These are phyloP conservation scores for Gloeopeniophorella convolvens DNA, from an alignment of 768 basidiomycete species.

Conservation along the genomic window DNA sequence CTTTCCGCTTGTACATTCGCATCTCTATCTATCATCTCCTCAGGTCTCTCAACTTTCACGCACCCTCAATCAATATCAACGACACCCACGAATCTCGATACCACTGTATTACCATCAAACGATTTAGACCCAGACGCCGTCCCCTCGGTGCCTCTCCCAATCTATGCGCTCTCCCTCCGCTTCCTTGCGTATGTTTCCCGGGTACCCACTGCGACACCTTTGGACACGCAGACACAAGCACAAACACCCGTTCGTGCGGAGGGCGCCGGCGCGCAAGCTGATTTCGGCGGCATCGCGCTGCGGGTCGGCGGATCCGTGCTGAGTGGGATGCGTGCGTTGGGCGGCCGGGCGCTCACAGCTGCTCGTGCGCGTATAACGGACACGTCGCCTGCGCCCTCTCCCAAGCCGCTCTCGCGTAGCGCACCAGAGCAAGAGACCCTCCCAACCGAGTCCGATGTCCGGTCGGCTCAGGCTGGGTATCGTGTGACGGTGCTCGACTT, in stretches of 20 bases:
- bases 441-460: background rate
- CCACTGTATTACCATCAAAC: slow-evolving; percentile 35
- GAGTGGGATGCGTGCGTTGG: slow-evolving; percentile 56
- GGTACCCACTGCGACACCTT: slow-evolving; percentile 23
- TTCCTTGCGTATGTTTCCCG: slow-evolving; percentile 55
- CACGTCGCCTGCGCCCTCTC: background rate
- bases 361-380: slow-evolving; percentile 24
- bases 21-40: slow-evolving; percentile 43
- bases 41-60: slow-evolving; percentile 41
- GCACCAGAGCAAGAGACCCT: slow-evolving; percentile 22
- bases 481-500: slow-evolving; percentile 57
- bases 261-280: slow-evolving; percentile 33
- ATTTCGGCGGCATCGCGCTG: slow-evolving; percentile 47
- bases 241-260: slow-evolving; percentile 10
- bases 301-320: slow-evolving; percentile 57
- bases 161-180: slow-evolving; percentile 55
- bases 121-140: slow-evolving; percentile 7
- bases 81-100: slow-evolving; percentile 28
- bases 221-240: slow-evolving; percentile 20
- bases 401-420: slow-evolving; percentile 32
- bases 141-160: slow-evolving; percentile 32
- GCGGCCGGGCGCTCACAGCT: slow-evolving; percentile 53
- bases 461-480: slow-evolving; percentile 20
- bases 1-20: slow-evolving; percentile 49
- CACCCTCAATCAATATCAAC: slow-evolving; percentile 24